Percentiles rank a stretch among this genome's conserved stretches.
Conservation (phyloP, 345 rosid species). For the Sisymbrium irio region DNA sequence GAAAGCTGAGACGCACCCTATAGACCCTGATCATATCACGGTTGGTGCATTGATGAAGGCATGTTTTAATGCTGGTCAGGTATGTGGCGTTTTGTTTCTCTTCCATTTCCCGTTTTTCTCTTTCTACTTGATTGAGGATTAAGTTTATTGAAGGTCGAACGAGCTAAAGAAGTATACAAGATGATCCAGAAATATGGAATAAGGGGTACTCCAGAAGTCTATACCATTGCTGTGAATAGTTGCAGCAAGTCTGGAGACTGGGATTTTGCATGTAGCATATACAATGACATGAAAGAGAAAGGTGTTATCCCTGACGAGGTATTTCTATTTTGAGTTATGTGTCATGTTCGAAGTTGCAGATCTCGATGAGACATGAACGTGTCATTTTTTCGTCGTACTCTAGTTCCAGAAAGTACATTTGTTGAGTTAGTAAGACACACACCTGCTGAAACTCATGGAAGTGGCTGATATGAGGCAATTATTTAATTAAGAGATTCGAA, state of each 20-base stretch:
- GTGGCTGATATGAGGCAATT: background rate
- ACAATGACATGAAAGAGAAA: conserved; percentile 71
- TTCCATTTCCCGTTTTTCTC: conserved; percentile 8
- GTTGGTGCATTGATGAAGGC: conserved; percentile 90
- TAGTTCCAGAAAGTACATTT: background rate
- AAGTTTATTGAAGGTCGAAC: conserved; percentile 58
- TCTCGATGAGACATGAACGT: conserved; percentile 5
- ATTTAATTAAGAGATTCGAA: background rate
- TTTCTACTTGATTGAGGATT: background rate
- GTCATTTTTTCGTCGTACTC: background rate
- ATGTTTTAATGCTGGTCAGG: conserved; percentile 87
- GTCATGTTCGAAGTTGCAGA: background rate
- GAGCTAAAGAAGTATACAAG: conserved; percentile 74
- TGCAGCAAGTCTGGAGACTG: conserved; percentile 88
- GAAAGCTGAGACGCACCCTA: conserved; percentile 76
- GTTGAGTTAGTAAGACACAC: background rate
- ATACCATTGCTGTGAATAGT: conserved; percentile 77
- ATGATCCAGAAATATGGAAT: conserved; percentile 69
- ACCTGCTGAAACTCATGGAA: background rate
- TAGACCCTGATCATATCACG: conserved; percentile 94
- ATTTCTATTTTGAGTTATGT: conserved; percentile 16
- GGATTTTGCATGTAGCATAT: conserved; percentile 70
- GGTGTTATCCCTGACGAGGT: conserved; percentile 86
- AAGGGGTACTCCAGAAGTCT: conserved; percentile 91
- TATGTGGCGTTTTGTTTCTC: conserved; percentile 33